These are phyloP conservation scores for Crassisporium funariophilum DNA, from an alignment of 768 basidiomycete genomes.

Conservation along the genomic window DNA sequence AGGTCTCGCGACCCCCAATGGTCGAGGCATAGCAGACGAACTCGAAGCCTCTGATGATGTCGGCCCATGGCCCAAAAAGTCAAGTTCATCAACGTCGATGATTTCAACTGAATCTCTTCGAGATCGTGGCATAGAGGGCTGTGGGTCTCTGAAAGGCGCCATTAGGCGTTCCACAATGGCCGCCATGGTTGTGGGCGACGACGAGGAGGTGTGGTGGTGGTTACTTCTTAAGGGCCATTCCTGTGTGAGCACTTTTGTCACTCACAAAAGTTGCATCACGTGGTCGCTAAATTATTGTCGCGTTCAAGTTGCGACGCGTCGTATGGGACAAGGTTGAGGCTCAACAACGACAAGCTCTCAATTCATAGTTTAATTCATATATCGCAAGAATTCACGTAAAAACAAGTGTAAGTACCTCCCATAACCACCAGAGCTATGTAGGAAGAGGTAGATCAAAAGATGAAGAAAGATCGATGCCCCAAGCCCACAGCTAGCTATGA, in stretches of 20 bases:
- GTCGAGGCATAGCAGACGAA: constrained; percentile 8
- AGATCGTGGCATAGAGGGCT: constrained; percentile 15
- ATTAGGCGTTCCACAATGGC: constrained; percentile 31
- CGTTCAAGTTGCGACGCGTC: constrained; percentile 12
- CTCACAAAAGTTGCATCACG: constrained; percentile 10
- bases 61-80: constrained; percentile 4
- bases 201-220: constrained; percentile 23
- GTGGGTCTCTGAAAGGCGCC: constrained; percentile 24
- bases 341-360: too few species aligned
- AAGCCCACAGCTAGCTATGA: too few species aligned
- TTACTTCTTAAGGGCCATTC: constrained; percentile 17
- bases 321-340: too few species aligned
- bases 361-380: too few species aligned
- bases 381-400: too few species aligned
- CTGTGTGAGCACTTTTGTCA: constrained; percentile 11
- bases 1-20: constrained; percentile 6
- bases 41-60: constrained; percentile 9
- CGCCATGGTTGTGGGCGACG: constrained; percentile 27
- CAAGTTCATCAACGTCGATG: constrained; percentile 47
- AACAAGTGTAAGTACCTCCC: too few species aligned
- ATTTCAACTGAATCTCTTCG: constrained; percentile 38
- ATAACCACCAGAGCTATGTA: too few species aligned
- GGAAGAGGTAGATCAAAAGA: too few species aligned
- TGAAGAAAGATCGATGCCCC: too few species aligned
- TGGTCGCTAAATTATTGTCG: constrained; percentile 10